These are phyloP conservation scores for Rosa lucieae DNA, from an alignment of 306 rosid genomes.

Conservation along the genomic window DNA sequence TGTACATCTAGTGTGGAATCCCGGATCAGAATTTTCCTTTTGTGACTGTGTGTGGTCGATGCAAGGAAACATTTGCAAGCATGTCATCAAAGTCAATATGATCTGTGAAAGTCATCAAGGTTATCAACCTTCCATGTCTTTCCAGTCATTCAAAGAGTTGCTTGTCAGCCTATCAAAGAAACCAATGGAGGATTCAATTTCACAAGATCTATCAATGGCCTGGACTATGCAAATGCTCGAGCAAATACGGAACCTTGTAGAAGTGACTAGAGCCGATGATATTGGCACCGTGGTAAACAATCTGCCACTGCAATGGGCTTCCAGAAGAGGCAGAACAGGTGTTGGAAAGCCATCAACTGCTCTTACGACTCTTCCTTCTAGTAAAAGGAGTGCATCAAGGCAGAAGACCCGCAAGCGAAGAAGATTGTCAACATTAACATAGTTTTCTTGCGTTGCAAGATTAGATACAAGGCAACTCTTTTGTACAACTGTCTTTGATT, in stretches of 20 bases:
- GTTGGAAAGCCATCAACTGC: slow-evolving; percentile 51
- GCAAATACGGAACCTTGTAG: slow-evolving; percentile 70
- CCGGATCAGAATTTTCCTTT: slow-evolving; percentile 81
- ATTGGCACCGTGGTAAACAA: slow-evolving; percentile 64
- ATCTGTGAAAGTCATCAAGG: slow-evolving; percentile 46
- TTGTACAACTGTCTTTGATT: background rate
- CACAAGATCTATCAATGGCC: slow-evolving; percentile 52
- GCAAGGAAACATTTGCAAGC: slow-evolving; percentile 95
- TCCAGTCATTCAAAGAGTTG: slow-evolving; percentile 63
- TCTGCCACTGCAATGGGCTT: slow-evolving; percentile 72
- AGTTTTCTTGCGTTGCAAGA: slow-evolving; percentile 19
- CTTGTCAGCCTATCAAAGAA: slow-evolving; percentile 48
- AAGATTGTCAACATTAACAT: slow-evolving; percentile 57
- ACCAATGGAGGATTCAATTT: slow-evolving; percentile 77
- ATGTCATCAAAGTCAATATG: slow-evolving; percentile 81
- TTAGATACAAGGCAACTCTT: background rate
- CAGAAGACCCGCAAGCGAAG: slow-evolving; percentile 50
- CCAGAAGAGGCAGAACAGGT: slow-evolving; percentile 51
- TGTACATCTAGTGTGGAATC: slow-evolving; percentile 83
- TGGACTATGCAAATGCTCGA: slow-evolving; percentile 75
- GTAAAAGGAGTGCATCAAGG: slow-evolving; percentile 31
- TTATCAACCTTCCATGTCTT: slow-evolving; percentile 64
- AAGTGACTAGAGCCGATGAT: slow-evolving; percentile 52
- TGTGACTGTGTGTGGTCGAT: slow-evolving; percentile 64
- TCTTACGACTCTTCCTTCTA: slow-evolving; percentile 29